Base-by-base conservation (phyloP, 257 asterid genomes). In the Solanum sejunctum region DNA sequence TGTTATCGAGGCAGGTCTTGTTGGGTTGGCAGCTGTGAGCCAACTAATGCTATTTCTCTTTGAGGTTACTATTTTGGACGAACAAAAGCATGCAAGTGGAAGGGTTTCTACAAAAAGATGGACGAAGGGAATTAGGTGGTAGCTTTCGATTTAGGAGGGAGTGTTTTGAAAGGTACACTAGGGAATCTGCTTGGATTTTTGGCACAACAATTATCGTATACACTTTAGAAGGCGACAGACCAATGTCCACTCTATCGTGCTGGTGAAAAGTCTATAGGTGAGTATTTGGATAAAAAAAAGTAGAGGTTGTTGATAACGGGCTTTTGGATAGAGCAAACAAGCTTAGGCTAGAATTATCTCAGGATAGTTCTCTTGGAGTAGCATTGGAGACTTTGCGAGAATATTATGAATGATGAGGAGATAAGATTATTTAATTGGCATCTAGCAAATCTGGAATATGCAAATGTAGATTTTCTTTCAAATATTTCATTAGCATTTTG, bases 1-100 rank as follows among this genome's bases (percentile, higher is more conserved):
- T 81, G 91, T 94, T 58, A 85, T 96, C 56, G 97, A 98, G 84
- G 98, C 97, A 3, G 98, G 99, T 84, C 91, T 96, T 3, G 94
- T 98, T 0, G 99, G 99, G 23, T 87, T 96, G 91, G 96, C 97
- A 82, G 98, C 98, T 41, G 97, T 97, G 5, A 91, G 99, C 90
- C 98, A 96, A 94, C 90, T 96, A 4, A 36, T 36, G 41, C 6
- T 36, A 5, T 36, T 36, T 4, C 7, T 3, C 41, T 36, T 36
- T 36, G 6, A 36, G 7, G 7, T 36, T 36, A 36, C 41, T 36
- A 1, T 4, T 36, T 36, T 36, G 6, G 41, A 96, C 88, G 98
- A 97, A 60, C 87, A 95, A 89, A 91, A 91, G 84, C 97, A 97
- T 54, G 93, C 98, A 6, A 97, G 99, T 56, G 98, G 99, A 86